Base-by-base conservation (phyloP, 1,139 yeast genomes). In the Debaryomyces psychrophilus region DNA sequence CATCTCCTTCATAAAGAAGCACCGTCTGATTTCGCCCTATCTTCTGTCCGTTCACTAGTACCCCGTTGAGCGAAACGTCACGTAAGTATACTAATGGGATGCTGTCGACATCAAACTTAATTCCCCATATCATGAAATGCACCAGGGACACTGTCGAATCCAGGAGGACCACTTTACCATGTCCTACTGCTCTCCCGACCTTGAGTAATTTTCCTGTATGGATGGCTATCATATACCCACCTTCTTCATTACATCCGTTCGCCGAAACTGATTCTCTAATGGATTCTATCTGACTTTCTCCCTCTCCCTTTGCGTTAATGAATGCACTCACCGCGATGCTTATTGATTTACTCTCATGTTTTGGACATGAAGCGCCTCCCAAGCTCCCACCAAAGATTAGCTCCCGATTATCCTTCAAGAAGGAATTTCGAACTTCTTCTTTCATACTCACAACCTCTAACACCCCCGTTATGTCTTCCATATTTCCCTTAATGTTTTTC, bases 61-160 rank as follows among this genome's bases (percentile, higher is more conserved):
- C 73, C 1, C 87, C 87, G 61, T 83, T 83, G 37, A 75, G 58
- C 2, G 88, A 81, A 1, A 61, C 48, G 53, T 83, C 87, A 49
- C 72, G 73, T 15, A 84, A 53, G 54, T 83, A 83, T n/a, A 75
- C 71, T 50, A 80, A 55, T 0, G 83, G 81, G 1, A 69, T 56
- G 4, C 76, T 68, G 5, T 65, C 61, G 0, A 70, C 69, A 54
- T 83, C 87, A 55, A 83, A 83, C 38, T 73, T 60, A 1, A 77
- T 68, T 0, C 68, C 62, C 82, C 84, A 81, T 8, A 81, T 52
- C 11, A 64, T 54, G 46, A 77, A 78, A 54, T 81, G 85, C 1
- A 60, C 48, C 9, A 65, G 60, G 0, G 83, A 79, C 1, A 78
- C 62, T 1, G 51, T 44, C 1, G 53, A 52, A 42, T 57, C 52